A percentile compares a stretch with the other conserved stretches of the same genome.
These are phyloP conservation scores for Thecaphora frezii DNA, from an alignment of 1,284 basidiomycete species.

Conservation along the genomic window DNA sequence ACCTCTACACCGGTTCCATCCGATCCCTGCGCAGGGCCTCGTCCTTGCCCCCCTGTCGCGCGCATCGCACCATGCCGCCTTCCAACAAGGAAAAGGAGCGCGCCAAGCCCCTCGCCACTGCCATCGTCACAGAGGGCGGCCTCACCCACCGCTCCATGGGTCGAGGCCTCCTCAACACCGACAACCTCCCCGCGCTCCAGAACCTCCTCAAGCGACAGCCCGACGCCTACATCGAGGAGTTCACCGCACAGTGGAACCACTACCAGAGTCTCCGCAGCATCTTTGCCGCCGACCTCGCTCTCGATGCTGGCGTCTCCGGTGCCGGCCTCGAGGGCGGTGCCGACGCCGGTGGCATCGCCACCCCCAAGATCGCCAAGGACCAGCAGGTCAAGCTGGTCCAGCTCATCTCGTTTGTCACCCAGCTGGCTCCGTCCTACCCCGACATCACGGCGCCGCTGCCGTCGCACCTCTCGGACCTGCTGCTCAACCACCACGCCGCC, in stretches of 20 bases:
- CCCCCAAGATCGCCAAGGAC: constrained; percentile 38
- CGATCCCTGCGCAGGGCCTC: constrained; percentile 3
- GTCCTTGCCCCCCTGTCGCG: constrained; percentile 1
- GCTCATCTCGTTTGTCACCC: constrained; percentile 61
- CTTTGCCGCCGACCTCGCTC: constrained; percentile 63
- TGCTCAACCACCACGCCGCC: constrained; percentile 52
- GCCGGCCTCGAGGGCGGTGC: constrained; percentile 6
- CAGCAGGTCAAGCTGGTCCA: constrained; percentile 50
- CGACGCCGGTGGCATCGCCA: background rate
- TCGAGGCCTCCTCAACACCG: constrained; percentile 53
- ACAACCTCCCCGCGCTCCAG: constrained; percentile 73
- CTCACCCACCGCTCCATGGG: constrained; percentile 51
- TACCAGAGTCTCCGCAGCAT: constrained; percentile 85
- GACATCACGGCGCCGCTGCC: constrained; percentile 46
- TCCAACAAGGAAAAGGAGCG: constrained; percentile 28
- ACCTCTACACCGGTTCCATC: too few relatives aligned
- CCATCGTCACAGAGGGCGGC: constrained; percentile 49
- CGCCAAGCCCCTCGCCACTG: constrained; percentile 6
- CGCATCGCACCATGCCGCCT: constrained; percentile 13
- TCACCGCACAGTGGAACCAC: constrained; percentile 97
- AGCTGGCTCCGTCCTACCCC: constrained; percentile 63
- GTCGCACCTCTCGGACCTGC: constrained; percentile 42
- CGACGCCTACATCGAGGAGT: constrained; percentile 88
- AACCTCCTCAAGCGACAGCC: constrained; percentile 94
- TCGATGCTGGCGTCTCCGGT: background rate